These are phyloP conservation scores for Protomyces lactucae-debilis DNA, from an alignment of 1,139 yeast species.

Conservation along the genomic window DNA sequence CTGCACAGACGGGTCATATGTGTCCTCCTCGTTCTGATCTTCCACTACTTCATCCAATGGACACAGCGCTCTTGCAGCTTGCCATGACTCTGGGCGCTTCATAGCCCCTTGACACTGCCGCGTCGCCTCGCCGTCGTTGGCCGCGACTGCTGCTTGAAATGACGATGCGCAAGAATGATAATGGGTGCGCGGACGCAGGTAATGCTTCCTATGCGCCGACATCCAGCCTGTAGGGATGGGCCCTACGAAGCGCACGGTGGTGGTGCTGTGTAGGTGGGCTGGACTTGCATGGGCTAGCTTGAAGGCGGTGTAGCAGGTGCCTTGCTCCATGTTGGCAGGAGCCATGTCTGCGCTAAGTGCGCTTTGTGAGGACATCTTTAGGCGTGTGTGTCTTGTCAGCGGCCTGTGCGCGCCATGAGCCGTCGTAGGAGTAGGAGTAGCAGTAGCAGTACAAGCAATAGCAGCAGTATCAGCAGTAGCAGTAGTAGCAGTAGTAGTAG, in stretches of 20 bases:
- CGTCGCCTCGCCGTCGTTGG: too few relatives aligned
- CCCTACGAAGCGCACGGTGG: constrained; percentile 57
- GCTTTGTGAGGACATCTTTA: too few relatives aligned
- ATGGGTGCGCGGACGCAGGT: constrained; percentile 28
- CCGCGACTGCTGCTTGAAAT: background rate
- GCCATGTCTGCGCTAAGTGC: too few relatives aligned
- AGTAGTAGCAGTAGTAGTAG: too few relatives aligned
- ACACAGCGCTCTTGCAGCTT: background rate
- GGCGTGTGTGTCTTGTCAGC: too few relatives aligned
- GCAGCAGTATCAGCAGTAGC: too few relatives aligned
- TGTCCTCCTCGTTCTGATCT: background rate
- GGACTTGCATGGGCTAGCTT: constrained; percentile 54
- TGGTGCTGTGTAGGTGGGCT: constrained; percentile 47
- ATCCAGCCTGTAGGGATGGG: constrained; percentile 63
- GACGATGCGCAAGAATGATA: constrained; percentile 2
- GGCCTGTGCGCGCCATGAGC: too few relatives aligned
- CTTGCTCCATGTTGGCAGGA: too few relatives aligned
- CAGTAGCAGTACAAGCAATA: too few relatives aligned
- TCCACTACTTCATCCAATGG: background rate
- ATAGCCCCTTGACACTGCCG: too few relatives aligned
- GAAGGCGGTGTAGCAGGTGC: constrained; percentile 47
- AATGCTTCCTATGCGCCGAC: constrained; percentile 37
- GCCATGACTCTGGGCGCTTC: background rate
- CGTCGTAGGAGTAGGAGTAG: too few relatives aligned
- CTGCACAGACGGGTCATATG: background rate